These are phyloP conservation scores for Hibiscus trionum DNA, from an alignment of 345 rosid species.

Conservation along the genomic window DNA sequence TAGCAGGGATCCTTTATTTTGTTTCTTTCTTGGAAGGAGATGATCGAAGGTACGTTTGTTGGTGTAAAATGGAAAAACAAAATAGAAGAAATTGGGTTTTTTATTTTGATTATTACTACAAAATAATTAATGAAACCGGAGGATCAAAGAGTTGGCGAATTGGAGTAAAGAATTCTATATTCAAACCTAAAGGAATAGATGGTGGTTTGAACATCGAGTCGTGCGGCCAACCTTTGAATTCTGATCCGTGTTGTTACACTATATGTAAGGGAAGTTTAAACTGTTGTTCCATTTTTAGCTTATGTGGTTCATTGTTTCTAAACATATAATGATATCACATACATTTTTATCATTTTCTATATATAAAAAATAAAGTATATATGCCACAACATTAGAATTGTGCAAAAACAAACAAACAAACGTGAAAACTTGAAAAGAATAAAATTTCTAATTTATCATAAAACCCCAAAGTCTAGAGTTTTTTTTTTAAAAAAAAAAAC, in stretches of 20 bases:
- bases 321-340: no score
- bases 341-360: no score
- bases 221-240: conserved; percentile 15
- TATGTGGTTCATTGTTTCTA: no score
- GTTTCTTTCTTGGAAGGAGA: not conserved
- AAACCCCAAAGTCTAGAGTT: no score
- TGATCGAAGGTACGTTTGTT: not conserved
- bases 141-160: not conserved
- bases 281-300: not conserved
- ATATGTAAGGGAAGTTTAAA: not conserved
- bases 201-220: conserved; percentile 6
- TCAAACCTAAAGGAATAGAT: not conserved
- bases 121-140: not conserved
- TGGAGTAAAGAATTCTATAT: not conserved
- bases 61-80: conserved; percentile 15
- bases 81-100: conserved; percentile 21
- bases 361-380: no score
- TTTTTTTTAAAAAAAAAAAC: no score
- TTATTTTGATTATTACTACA: not conserved
- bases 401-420: no score
- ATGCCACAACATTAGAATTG: no score
- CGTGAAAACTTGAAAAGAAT: no score
- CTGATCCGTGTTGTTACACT: not conserved
- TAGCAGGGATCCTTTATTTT: not conserved
- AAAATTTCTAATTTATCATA: no score